Conservation (phyloP, 2,329 filamentous ascomycete genomes). For the Orbilia javanica region DNA sequence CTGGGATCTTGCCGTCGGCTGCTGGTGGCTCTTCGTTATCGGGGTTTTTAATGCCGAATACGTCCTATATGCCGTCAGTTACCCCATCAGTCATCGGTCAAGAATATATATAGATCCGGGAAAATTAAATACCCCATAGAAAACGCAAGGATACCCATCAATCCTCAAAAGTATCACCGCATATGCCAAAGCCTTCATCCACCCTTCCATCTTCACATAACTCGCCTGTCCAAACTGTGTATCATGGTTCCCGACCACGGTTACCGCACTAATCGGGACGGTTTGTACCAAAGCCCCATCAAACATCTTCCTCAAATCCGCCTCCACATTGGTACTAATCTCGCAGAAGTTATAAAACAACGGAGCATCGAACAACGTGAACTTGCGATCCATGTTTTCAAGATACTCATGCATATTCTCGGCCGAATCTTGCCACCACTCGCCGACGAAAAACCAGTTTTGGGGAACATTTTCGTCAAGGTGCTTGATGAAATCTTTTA, state of each 20-base stretch:
- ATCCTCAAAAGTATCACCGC: slow-evolving; percentile 76
- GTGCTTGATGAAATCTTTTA: slow-evolving; percentile 73
- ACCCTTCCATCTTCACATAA: slow-evolving; percentile 72
- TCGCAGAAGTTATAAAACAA: slow-evolving; percentile 76
- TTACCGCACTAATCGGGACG: slow-evolving; percentile 72
- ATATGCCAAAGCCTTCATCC: slow-evolving; percentile 80
- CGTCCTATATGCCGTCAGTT: slow-evolving; percentile 3
- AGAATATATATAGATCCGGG: slow-evolving; percentile 64
- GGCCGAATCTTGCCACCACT: slow-evolving; percentile 76
- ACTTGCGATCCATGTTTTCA: slow-evolving; percentile 71
- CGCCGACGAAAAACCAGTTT: slow-evolving; percentile 76
- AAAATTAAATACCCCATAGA: slow-evolving; percentile 79
- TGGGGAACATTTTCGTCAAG: slow-evolving; percentile 70
- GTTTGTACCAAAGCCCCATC: slow-evolving; percentile 72
- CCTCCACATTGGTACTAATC: slow-evolving; percentile 71
- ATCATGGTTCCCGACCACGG: slow-evolving; percentile 79
- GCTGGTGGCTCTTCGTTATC: slow-evolving; percentile 69
- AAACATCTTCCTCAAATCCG: slow-evolving; percentile 75
- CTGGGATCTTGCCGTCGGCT: slow-evolving; percentile 71
- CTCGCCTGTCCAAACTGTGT: slow-evolving; percentile 75
- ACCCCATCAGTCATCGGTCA: neutral
- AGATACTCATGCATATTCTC: slow-evolving; percentile 72
- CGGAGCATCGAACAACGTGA: slow-evolving; percentile 76
- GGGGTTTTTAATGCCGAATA: slow-evolving; percentile 62
- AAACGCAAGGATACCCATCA: slow-evolving; percentile 75